Evolutionary conservation across 176 grass and related monocot genomes (phyloP).

Genomic region (Themeda triandra): DNA sequence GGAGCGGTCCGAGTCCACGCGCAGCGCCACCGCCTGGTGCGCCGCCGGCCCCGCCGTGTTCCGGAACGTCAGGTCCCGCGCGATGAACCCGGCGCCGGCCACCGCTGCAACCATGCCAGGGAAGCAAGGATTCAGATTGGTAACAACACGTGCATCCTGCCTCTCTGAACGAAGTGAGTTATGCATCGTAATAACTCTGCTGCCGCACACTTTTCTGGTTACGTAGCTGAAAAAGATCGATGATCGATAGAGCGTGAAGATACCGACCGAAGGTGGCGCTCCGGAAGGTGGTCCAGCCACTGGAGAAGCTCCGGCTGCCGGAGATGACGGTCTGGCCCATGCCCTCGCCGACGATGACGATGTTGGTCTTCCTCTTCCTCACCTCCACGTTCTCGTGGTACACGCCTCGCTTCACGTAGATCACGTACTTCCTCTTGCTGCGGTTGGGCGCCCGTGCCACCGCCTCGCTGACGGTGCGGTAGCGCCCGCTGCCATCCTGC

Average conservation of each 20-base stretch:
- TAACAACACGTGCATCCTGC: conserved; percentile 10
- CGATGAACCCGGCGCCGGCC: conserved; percentile 64
- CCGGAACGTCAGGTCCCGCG: conserved; percentile 69
- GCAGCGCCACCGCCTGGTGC: conserved; percentile 75
- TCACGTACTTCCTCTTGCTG: conserved; percentile 63
- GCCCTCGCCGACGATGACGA: conserved; percentile 71
- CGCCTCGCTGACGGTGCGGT: conserved; percentile 73
- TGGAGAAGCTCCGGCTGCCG: conserved; percentile 67
- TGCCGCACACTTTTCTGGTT: not conserved
- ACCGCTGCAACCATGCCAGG: conserved; percentile 35
- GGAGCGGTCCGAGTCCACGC: conserved; percentile 74
- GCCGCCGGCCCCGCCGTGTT: conserved; percentile 72
- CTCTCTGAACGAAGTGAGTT: not conserved
- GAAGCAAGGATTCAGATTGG: not conserved
- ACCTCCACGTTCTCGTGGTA: conserved; percentile 90
- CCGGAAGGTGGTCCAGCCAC: conserved; percentile 88
- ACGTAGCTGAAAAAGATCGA: not conserved
- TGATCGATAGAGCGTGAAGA: not conserved
- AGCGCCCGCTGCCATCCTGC: conserved; percentile 71
- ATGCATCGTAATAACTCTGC: not conserved
- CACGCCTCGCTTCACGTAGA: conserved; percentile 80
- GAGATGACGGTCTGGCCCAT: conserved; percentile 78
- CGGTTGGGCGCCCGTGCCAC: conserved; percentile 59
- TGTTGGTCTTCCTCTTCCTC: conserved; percentile 85
- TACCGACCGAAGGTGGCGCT: conserved; percentile 77